Evolutionary conservation across 2,329 filamentous ascomycete genomes (phyloP).

Genomic region (Epichloe festucae): DNA sequence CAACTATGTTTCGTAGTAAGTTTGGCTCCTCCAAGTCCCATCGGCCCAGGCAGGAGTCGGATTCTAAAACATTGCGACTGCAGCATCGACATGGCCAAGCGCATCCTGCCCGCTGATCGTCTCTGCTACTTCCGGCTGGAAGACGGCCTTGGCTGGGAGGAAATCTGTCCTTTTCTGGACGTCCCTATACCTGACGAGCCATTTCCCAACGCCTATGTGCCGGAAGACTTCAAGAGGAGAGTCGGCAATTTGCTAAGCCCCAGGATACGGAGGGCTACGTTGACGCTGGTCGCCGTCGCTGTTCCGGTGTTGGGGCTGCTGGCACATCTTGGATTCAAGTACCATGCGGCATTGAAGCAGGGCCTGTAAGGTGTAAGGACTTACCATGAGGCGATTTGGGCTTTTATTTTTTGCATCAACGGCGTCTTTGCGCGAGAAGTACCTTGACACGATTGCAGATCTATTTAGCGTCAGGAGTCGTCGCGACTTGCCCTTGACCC

Average conservation of each 20-base stretch:
- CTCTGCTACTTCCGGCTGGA: slow-evolving; percentile 20
- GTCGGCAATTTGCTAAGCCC: neutral
- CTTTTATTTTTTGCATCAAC: too few species aligned
- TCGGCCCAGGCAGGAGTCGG: neutral
- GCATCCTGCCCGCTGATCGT: slow-evolving; percentile 14
- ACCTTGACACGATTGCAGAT: too few species aligned
- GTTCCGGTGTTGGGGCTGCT: neutral
- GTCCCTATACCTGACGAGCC: slow-evolving; percentile 14
- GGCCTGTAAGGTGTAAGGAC: neutral
- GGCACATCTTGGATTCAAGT: slow-evolving; percentile 4
- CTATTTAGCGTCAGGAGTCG: too few species aligned
- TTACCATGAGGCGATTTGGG: too few species aligned
- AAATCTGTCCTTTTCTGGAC: slow-evolving; percentile 21
- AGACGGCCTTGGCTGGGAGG: slow-evolving; percentile 22
- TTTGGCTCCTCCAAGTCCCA: neutral
- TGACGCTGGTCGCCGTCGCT: neutral
- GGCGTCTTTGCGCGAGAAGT: too few species aligned
- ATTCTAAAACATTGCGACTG: neutral
- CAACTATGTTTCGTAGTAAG: slow-evolving; percentile 3
- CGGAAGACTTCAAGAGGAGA: neutral
- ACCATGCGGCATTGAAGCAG: neutral
- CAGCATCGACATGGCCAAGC: slow-evolving; percentile 15
- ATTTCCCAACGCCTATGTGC: neutral
- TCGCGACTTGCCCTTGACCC: too few species aligned
- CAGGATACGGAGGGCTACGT: neutral